A percentile compares a stretch with the other conserved stretches of the same genome.
These are phyloP conservation scores for Leishmania lainsoni DNA, from an alignment of 208 protist genomes.

Conservation along the genomic window DNA sequence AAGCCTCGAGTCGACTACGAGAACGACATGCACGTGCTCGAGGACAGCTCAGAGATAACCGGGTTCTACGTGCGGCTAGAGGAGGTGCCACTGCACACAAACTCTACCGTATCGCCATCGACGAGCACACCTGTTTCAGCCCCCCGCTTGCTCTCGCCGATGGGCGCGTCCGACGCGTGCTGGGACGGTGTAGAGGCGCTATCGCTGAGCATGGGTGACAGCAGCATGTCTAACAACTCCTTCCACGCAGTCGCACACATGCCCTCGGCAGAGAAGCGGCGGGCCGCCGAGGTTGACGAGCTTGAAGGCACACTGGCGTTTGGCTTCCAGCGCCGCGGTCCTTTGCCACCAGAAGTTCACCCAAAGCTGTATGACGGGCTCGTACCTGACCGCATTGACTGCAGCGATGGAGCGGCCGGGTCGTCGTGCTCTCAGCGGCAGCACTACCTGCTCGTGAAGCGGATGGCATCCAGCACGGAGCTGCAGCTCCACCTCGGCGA, in stretches of 20 bases:
- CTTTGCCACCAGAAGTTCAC: constrained; percentile 26
- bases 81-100: constrained; percentile 47
- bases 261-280: constrained; percentile 16
- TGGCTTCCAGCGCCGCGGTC: constrained; percentile 28
- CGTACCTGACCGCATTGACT: constrained; percentile 13
- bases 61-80: constrained; percentile 76
- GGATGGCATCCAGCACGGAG: constrained; percentile 28
- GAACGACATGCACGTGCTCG: constrained; percentile 85
- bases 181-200: constrained; percentile 9
- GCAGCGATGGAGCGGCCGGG: too few species aligned
- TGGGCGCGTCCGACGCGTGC: not conserved
- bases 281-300: constrained; percentile 25
- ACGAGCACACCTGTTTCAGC: not conserved
- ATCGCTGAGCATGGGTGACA: constrained; percentile 20
- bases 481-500: constrained; percentile 15
- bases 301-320: constrained; percentile 34
- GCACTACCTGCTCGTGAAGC: constrained; percentile 36
- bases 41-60: constrained; percentile 69
- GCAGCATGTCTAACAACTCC: constrained; percentile 20
- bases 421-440: not conserved
- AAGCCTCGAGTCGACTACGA: constrained; percentile 79
- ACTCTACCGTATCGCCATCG: not conserved
- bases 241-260: constrained; percentile 12
- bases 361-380: constrained; percentile 27
- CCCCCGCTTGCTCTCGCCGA: not conserved